Conservation (phyloP, 768 basidiomycete species). For the Boletus sp. region DNA sequence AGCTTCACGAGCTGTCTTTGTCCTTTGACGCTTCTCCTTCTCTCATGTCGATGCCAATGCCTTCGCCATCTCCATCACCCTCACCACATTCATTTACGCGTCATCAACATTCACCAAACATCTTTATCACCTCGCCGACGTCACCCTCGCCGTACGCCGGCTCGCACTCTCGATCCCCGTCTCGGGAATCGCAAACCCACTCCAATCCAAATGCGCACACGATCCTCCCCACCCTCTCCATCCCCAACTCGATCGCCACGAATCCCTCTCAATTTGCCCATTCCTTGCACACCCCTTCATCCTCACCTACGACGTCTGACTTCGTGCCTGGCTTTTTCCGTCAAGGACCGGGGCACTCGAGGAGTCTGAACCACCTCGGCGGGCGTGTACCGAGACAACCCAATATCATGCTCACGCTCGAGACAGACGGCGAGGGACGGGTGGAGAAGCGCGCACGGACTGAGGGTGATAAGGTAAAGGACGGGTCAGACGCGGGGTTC, state of each 20-base stretch:
- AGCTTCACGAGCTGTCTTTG: conserved; percentile 27
- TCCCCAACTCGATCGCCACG: background rate
- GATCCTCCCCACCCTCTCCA: conserved; percentile 12
- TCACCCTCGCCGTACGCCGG: conserved; percentile 33
- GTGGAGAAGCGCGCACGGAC: conserved; percentile 27
- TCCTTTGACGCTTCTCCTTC: conserved; percentile 22
- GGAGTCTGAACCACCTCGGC: conserved; percentile 27
- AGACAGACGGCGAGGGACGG: conserved; percentile 21
- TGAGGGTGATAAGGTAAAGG: conserved; percentile 7
- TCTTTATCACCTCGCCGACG: conserved; percentile 66
- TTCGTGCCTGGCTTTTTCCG: conserved; percentile 9
- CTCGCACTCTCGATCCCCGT: conserved; percentile 19
- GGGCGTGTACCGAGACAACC: conserved; percentile 24
- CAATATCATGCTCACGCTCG: conserved; percentile 30
- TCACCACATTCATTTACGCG: conserved; percentile 19
- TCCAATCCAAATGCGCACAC: conserved; percentile 5
- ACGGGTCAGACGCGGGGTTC: conserved; percentile 5
- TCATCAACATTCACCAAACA: conserved; percentile 50
- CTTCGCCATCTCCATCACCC: conserved; percentile 28
- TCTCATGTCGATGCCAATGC: conserved; percentile 11
- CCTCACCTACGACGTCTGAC: conserved; percentile 29
- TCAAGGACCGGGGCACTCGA: conserved; percentile 14
- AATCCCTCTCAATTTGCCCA: conserved; percentile 9
- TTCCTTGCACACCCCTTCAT: conserved; percentile 25
- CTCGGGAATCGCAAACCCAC: conserved; percentile 18